Evolutionary conservation across 1,139 yeast species (phyloP).

Genomic region (Arxiozyma heterogenica): DNA sequence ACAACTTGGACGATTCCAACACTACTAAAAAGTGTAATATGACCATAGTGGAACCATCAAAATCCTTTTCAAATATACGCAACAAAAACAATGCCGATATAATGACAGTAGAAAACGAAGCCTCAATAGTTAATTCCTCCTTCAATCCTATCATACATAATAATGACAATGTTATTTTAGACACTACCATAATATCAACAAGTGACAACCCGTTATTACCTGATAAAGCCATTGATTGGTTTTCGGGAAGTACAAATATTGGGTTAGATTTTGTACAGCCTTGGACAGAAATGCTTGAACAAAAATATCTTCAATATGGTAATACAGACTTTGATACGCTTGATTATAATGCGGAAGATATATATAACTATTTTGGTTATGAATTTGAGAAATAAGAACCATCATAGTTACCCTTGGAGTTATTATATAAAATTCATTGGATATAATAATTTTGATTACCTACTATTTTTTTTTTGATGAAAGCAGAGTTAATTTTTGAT

Average conservation of each 20-base stretch:
- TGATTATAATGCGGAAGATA: conserved; percentile 5
- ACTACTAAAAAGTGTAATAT: not conserved
- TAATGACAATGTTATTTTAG: not conserved
- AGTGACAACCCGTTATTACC: conserved; percentile 7
- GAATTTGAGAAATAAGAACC: not conserved
- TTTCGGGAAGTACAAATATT: conserved; percentile 51
- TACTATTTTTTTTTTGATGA: no score
- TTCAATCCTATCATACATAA: not conserved
- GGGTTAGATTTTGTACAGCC: conserved; percentile 86
- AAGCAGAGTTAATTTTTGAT: no score
- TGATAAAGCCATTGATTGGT: conserved; percentile 59
- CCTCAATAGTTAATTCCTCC: not conserved
- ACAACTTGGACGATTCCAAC: not conserved
- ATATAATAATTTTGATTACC: no score
- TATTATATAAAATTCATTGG: no score
- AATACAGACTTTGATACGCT: conserved; percentile 6
- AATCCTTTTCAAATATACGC: not conserved
- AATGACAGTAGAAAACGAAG: not conserved
- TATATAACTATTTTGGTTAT: conserved; percentile 2
- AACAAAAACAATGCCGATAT: not conserved
- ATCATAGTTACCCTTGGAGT: not conserved
- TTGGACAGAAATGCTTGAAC: conserved; percentile 80
- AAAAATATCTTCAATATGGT: conserved; percentile 27
- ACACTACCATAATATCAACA: not conserved
- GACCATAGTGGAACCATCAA: not conserved